These are phyloP conservation scores for Saturnispora kantuleensis DNA, from an alignment of 805 yeast species.

Conservation along the genomic window DNA sequence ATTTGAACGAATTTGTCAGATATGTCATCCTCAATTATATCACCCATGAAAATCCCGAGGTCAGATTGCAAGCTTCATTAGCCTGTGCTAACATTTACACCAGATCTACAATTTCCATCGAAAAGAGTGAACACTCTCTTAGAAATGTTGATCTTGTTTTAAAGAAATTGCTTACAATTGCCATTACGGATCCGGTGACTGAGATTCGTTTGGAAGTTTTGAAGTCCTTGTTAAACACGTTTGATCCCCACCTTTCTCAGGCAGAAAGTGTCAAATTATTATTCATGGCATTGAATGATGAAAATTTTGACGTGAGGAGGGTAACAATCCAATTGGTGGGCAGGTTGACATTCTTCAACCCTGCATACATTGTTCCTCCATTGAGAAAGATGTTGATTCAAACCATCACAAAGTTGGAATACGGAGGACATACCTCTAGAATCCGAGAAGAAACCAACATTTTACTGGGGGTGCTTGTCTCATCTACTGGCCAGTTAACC, in stretches of 20 bases:
- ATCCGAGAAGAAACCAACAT: constrained; percentile 83
- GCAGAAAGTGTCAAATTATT: constrained; percentile 80
- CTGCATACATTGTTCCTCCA: constrained; percentile 93
- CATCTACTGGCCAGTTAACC: constrained; percentile 72
- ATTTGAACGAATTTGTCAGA: constrained; percentile 80
- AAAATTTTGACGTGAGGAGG: constrained; percentile 70
- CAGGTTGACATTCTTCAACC: constrained; percentile 73
- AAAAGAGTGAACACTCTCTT: constrained; percentile 71
- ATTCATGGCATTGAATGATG: constrained; percentile 88
- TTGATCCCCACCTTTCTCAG: constrained; percentile 90
- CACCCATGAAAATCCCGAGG: constrained; percentile 69
- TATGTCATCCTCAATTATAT: constrained; percentile 76
- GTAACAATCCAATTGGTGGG: constrained; percentile 76
- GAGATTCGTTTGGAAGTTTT: constrained; percentile 80
- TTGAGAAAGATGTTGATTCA: constrained; percentile 80
- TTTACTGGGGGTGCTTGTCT: constrained; percentile 60
- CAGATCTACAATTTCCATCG: constrained; percentile 75
- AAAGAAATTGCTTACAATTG: constrained; percentile 67
- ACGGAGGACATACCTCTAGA: constrained; percentile 57
- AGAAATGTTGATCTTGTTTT: constrained; percentile 78
- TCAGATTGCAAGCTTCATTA: constrained; percentile 74
- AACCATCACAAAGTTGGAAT: constrained; percentile 74
- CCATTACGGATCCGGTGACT: constrained; percentile 80
- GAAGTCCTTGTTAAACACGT: constrained; percentile 56
- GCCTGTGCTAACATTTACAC: constrained; percentile 71